Evolutionary conservation across 257 asterid species (phyloP).

Genomic region (Eustoma russellianum): DNA sequence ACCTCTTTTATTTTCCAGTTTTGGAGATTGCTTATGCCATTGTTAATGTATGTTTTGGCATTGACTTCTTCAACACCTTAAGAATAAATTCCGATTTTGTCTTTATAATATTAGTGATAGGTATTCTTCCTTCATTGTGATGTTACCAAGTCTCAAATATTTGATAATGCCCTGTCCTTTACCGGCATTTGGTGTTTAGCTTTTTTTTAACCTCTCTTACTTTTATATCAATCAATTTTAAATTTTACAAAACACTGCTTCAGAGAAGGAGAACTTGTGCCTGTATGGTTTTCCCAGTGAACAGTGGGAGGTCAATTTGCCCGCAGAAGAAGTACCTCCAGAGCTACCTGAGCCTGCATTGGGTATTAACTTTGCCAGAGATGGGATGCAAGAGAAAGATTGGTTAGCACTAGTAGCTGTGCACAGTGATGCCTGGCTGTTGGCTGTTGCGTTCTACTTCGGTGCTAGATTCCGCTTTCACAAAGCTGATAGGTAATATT

Average conservation of each 20-base stretch:
- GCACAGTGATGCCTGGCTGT: slow-evolving; percentile 45
- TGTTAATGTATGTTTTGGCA: no score
- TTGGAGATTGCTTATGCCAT: no score
- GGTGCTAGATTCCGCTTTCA: slow-evolving; percentile 35
- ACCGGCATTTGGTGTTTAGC: background rate
- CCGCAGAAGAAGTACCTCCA: slow-evolving; percentile 40
- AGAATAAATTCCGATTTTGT: background rate
- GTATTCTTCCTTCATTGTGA: background rate
- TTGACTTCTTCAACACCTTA: no score
- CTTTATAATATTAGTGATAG: background rate
- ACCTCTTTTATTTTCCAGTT: no score
- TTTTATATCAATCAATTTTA: background rate
- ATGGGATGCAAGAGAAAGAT: slow-evolving; percentile 36
- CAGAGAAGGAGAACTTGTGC: slow-evolving; percentile 41
- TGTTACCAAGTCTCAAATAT: background rate
- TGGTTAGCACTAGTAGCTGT: slow-evolving; percentile 36
- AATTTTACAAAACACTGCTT: slow-evolving; percentile 1
- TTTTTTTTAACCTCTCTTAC: background rate
- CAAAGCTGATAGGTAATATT: slow-evolving; percentile 31
- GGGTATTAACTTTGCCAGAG: slow-evolving; percentile 42
- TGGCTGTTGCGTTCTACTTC: slow-evolving; percentile 31
- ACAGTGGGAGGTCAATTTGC: slow-evolving; percentile 37
- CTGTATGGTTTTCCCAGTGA: slow-evolving; percentile 34
- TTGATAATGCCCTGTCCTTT: background rate
- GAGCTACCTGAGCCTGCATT: slow-evolving; percentile 44